These are phyloP conservation scores for Adiantum capillusveneris DNA, from an alignment of 75 land plant genomes.

Conservation along the genomic window DNA sequence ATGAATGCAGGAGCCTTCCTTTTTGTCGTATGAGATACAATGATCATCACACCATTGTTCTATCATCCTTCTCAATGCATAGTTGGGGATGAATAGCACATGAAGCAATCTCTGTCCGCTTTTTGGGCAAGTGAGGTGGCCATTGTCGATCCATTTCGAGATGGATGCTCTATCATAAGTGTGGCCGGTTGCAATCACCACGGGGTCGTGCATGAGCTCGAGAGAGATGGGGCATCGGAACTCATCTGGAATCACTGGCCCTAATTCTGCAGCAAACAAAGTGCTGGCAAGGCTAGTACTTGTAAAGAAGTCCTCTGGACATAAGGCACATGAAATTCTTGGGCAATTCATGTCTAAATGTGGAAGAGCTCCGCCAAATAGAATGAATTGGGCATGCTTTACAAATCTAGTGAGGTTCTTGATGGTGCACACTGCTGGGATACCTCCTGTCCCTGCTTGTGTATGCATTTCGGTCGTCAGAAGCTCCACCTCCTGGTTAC, in stretches of 20 bases:
- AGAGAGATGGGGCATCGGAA: slow-evolving; percentile 64
- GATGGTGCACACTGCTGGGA: too few relatives aligned
- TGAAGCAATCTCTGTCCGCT: slow-evolving; percentile 52
- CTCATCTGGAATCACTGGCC: slow-evolving; percentile 73
- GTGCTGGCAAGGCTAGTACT: too few relatives aligned
- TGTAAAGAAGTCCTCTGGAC: too few relatives aligned
- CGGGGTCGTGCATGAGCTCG: slow-evolving; percentile 76
- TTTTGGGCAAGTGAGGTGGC: slow-evolving; percentile 67
- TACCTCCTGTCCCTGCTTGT: too few relatives aligned
- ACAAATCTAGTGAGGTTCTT: too few relatives aligned
- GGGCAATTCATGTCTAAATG: too few relatives aligned
- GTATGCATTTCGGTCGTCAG: too few relatives aligned
- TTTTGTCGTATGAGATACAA: slow-evolving; percentile 22
- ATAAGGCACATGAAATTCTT: too few relatives aligned
- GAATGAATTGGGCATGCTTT: too few relatives aligned
- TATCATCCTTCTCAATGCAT: slow-evolving; percentile 54
- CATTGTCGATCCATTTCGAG: slow-evolving; percentile 52
- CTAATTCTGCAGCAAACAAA: too few relatives aligned
- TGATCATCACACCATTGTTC: slow-evolving; percentile 61
- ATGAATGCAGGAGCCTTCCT: not conserved
- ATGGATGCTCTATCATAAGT: slow-evolving; percentile 67
- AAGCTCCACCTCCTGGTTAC: too few relatives aligned
- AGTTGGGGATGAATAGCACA: slow-evolving; percentile 51
- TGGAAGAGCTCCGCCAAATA: too few relatives aligned
- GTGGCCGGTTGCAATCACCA: slow-evolving; percentile 63